Base-by-base conservation (phyloP, 1,139 yeast species). In the Saccharomyces hybrid region DNA sequence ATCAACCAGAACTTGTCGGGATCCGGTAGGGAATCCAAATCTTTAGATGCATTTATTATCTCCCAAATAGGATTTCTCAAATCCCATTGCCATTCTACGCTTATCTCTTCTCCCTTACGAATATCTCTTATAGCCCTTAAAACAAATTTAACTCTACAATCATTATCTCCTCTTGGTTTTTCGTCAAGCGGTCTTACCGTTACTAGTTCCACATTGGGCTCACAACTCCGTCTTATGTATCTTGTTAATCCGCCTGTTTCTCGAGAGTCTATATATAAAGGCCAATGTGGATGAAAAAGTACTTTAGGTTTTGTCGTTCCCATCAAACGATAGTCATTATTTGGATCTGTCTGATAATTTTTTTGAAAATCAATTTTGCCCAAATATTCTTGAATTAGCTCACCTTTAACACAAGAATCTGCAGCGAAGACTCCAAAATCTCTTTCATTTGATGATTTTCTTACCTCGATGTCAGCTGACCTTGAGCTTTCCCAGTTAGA, bases 61-160 rank as follows among this genome's bases (percentile, higher is more conserved):
- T 76, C 77, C 55, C 74, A 73, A 42, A 88, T 86, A 2, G 97
- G 96, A 66, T 90, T 96, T 11, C 71, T 62, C 4, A 71, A 66
- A 66, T 90, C 96, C 96, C 96, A 91, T 59, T 85, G 88, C 98
- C 98, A 91, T 1, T 81, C 81, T 26, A 88, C 71, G 0, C 95
- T 78, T 41, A 91, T 71, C 67, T 91, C 97, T 46, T 81, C 78
- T 46, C 83, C 89, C 13, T 74, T 63, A 53, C 74, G 74, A 25
- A 91, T 80, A 3, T 80, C 79, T 52, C 76, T 78, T 1, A 79
- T 68, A 0, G 96, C 82, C 47, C 76, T 76, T 5, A 88, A 78
- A 8, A 82, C 73, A 64, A 88, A 84, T 55, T 57, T 57, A 3
- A 60, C 54, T 27, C 42, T 47, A 20, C 47, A 42, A n/a, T 53